A percentile compares a stretch with the other conserved stretches of the same genome.
phyloP scores from a whole-genome alignment of 2,329 filamentous ascomycete species.

The Rutstroemia sp. region DNA sequence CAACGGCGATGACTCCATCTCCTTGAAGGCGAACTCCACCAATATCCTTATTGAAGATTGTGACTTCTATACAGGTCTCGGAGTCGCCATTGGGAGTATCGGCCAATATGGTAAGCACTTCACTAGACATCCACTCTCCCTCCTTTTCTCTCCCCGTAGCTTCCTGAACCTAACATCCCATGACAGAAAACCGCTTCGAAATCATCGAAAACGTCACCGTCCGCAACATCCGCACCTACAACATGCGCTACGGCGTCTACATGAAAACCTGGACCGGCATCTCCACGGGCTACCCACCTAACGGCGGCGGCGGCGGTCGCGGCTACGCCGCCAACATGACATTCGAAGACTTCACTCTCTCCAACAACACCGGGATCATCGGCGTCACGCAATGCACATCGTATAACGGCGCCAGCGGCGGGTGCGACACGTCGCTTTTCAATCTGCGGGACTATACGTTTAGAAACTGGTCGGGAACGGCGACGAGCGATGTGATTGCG shows the following conservation, averaged over 20 bases:
- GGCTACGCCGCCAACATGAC: conserved; percentile 29
- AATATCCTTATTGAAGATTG: conserved; percentile 44
- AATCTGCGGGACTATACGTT: conserved; percentile 29
- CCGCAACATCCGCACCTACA: conserved; percentile 38
- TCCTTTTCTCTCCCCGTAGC: not conserved
- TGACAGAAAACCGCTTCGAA: conserved; percentile 35
- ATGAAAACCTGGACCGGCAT: conserved; percentile 53
- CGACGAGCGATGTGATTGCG: conserved; percentile 15
- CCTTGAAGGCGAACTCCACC: conserved; percentile 47
- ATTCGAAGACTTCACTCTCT: conserved; percentile 1
- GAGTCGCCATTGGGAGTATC: conserved; percentile 50
- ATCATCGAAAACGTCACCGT: conserved; percentile 42
- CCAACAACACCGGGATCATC: conserved; percentile 16
- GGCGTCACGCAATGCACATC: conserved; percentile 35
- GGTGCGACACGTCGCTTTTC: conserved; percentile 35
- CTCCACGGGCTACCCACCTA: conserved; percentile 43
- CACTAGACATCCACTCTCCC: too few species aligned
- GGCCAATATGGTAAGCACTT: conserved; percentile 40
- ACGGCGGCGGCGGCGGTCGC: conserved; percentile 49
- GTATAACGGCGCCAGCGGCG: conserved; percentile 30
- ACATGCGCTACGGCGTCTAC: conserved; percentile 35
- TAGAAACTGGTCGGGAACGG: conserved; percentile 17
- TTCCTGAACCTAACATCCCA: not conserved
- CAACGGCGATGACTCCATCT: conserved; percentile 47
- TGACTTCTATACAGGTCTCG: conserved; percentile 41